These are phyloP conservation scores for Teratosphaeria destructans DNA, from an alignment of 2,329 filamentous ascomycete species.

Conservation along the genomic window DNA sequence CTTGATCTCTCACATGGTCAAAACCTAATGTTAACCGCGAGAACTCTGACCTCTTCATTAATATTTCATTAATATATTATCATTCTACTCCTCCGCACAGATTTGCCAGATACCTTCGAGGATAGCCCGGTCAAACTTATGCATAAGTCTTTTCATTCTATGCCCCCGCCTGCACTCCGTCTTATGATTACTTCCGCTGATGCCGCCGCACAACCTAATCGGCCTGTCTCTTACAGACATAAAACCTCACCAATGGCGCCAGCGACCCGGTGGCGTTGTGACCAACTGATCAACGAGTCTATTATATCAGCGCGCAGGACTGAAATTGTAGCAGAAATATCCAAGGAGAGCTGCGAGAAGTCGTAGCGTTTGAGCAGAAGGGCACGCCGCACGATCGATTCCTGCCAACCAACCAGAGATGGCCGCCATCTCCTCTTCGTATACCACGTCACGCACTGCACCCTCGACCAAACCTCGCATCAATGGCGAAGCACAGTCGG, in stretches of 20 bases:
- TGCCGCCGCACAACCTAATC: background rate
- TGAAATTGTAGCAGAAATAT: too few relatives aligned
- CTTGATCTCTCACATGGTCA: too few relatives aligned
- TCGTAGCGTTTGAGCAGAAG: too few relatives aligned
- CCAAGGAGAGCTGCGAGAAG: too few relatives aligned
- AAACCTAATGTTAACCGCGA: too few relatives aligned
- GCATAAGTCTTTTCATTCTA: too few relatives aligned
- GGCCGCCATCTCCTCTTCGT: background rate
- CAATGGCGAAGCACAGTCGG: background rate
- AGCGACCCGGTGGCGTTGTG: background rate
- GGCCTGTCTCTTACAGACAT: background rate
- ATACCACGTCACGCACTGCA: background rate
- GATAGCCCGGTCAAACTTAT: too few relatives aligned
- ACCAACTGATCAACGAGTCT: too few relatives aligned
- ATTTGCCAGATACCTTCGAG: too few relatives aligned
- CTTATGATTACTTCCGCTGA: background rate
- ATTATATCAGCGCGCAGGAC: background rate
- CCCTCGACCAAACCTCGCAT: background rate
- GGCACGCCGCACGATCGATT: background rate
- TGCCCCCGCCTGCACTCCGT: background rate
- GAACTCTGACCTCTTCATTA: too few relatives aligned
- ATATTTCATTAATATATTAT: too few relatives aligned
- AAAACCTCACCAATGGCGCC: background rate
- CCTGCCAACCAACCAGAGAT: background rate
- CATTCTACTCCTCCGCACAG: too few relatives aligned